Evolutionary conservation across 2,329 filamentous ascomycete genomes (phyloP), one percentile per base, ranked within the genome.

Genomic region (Macroventuria anomochaeta): DNA sequence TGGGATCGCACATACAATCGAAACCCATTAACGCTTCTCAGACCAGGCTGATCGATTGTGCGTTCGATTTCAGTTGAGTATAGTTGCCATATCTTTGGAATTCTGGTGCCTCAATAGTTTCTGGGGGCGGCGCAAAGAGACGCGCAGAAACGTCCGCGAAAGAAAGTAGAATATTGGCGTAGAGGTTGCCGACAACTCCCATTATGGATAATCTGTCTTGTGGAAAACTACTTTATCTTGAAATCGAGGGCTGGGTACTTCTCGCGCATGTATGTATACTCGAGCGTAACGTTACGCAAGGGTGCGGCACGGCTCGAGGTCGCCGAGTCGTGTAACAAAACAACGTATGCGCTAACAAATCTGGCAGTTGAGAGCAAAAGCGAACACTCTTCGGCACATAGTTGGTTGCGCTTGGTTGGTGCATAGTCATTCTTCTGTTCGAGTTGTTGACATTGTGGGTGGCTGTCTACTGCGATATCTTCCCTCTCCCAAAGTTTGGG

Each of bases 101-200:
- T 13, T 36, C 17, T 12, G 17, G 33, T 12, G 4, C 18, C 12
- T 4, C 13, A n/a, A 15, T 31, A 7, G 1, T 4, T 8, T 41
- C 53, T 17, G 41, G 41, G 18, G 37, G 20, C 1, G 47, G 53
- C 7, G 42, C 37, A n/a, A 56, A 52, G n/a, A 56, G 42, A 12
- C 28, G 31, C 12, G 37, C 37, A 25, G 42, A 51, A 13, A 48
- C 12, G 11, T 52, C 33, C 6, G 53, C 53, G n/a, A 56, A 34
- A 3, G 36, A 34, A 12, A 52, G 47, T 4, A 56, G 11, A 7
- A 47, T 11, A 6, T 41, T 47, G 15, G 28, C 53, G 29, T 56
- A 56, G 7, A 56, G 11, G 2, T 37, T 33, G 13, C 32, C 21
- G 13, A 56, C 13, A n/a, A 48, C 3, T 13, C 41, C 42, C 53